Percentiles rank a stretch among this genome's conserved stretches.
These are phyloP conservation scores for Mycosphaerella arachidis DNA, from an alignment of 2,329 filamentous ascomycete genomes.

Conservation along the genomic window DNA sequence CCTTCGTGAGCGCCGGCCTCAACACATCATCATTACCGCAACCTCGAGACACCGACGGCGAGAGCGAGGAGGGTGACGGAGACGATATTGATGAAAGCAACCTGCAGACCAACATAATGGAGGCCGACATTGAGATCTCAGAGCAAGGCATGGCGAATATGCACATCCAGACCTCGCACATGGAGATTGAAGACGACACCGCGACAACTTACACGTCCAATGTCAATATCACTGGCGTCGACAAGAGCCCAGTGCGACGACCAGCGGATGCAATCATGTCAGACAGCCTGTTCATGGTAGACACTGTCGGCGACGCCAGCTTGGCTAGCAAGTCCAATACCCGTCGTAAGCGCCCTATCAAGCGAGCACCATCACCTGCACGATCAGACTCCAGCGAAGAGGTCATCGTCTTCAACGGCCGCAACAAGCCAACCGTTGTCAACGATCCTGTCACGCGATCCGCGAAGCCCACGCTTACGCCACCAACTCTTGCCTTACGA, in stretches of 20 bases:
- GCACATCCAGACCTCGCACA: constrained; percentile 25
- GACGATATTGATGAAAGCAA: constrained; percentile 24
- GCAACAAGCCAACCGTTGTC: constrained; percentile 31
- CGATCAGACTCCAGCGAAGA: constrained; percentile 65
- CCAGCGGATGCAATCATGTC: constrained; percentile 3
- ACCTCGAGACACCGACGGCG: constrained; percentile 27
- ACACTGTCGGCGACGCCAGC: constrained; percentile 30
- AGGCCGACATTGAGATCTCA: constrained; percentile 29
- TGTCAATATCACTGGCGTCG: constrained; percentile 13
- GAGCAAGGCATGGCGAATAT: constrained; percentile 31
- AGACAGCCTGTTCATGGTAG: constrained; percentile 29
- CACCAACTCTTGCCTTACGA: constrained; percentile 45
- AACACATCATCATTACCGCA: constrained; percentile 33
- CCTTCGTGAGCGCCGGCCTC: constrained; percentile 58
- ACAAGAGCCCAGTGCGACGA: background rate
- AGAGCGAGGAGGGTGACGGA: constrained; percentile 20
- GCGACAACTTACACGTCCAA: constrained; percentile 11
- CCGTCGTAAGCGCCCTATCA: constrained; percentile 19
- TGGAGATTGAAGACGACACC: constrained; percentile 13
- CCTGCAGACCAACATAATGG: constrained; percentile 29
- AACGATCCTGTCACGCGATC: constrained; percentile 25
- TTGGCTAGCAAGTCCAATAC: constrained; percentile 18
- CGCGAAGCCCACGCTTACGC: constrained; percentile 6
- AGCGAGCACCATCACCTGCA: constrained; percentile 40
- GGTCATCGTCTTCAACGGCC: constrained; percentile 62